A percentile compares a stretch with the other conserved stretches of the same genome.
phyloP scores from a whole-genome alignment of 192 early-diverging fungal species.

The Coemansia sp. region DNA sequence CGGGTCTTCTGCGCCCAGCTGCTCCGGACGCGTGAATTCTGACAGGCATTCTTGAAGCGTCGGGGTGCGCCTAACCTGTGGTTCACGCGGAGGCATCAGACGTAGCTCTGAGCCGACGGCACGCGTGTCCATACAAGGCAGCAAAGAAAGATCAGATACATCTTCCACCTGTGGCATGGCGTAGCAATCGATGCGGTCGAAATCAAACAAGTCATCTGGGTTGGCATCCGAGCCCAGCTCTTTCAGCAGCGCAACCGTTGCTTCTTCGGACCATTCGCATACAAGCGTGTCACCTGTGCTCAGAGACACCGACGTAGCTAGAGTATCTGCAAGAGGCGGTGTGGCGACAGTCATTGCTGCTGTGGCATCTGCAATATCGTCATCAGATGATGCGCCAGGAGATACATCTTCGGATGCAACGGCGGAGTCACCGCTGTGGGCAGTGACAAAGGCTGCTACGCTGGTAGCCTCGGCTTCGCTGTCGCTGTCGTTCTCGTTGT shows the following conservation, averaged over 20 bases:
- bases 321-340: not conserved
- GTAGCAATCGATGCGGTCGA: conserved; percentile 28
- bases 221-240: conserved; percentile 16
- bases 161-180: conserved; percentile 45
- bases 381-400: conserved; percentile 10
- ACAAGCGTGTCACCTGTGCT: conserved; percentile 48
- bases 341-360: conserved; percentile 27
- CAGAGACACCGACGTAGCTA: conserved; percentile 22
- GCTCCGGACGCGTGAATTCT: conserved; percentile 74
- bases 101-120: conserved; percentile 3
- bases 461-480: not conserved
- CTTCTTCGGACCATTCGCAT: conserved; percentile 43
- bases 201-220: conserved; percentile 27
- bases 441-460: conserved; percentile 7
- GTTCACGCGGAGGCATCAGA: not conserved
- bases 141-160: conserved; percentile 20
- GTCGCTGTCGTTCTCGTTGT: conserved; percentile 39
- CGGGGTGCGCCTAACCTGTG: conserved; percentile 30
- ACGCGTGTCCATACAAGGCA: conserved; percentile 9
- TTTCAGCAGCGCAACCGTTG: conserved; percentile 23
- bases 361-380: conserved; percentile 34
- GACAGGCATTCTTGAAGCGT: conserved; percentile 68
- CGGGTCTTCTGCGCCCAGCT: conserved; percentile 70
- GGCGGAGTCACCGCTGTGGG: not conserved
- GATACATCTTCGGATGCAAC: not conserved